Conservation (phyloP, 1,284 basidiomycete species). For the Ceratobasidium sp. region DNA sequence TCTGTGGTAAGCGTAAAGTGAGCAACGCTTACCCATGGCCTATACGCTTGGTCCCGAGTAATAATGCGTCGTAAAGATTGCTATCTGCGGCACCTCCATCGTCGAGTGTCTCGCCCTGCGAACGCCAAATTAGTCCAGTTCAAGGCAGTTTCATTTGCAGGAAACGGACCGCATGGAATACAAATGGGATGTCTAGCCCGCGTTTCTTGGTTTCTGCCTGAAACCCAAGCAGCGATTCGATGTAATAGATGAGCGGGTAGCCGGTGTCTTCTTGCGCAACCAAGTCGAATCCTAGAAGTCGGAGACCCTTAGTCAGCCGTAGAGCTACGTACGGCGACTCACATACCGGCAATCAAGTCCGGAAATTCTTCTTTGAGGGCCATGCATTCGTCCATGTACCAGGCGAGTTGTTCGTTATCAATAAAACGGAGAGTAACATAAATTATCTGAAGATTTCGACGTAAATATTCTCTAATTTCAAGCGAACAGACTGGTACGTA, state of each 20-base stretch:
- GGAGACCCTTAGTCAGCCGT: too few relatives aligned
- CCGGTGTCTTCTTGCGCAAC: slow-evolving; percentile 80
- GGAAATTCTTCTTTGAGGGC: slow-evolving; percentile 80
- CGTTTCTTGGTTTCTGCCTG: slow-evolving; percentile 68
- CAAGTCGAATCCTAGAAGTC: slow-evolving; percentile 78
- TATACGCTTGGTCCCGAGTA: slow-evolving; percentile 37
- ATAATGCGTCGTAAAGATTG: slow-evolving; percentile 39
- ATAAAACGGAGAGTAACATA: slow-evolving; percentile 75
- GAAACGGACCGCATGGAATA: slow-evolving; percentile 71
- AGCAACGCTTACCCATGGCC: slow-evolving; percentile 29
- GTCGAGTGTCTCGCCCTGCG: slow-evolving; percentile 24
- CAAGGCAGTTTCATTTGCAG: slow-evolving; percentile 56
- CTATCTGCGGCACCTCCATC: slow-evolving; percentile 23
- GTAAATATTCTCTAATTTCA: neutral
- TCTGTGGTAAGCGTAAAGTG: too few relatives aligned
- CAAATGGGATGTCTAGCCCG: slow-evolving; percentile 77
- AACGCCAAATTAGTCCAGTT: too few relatives aligned
- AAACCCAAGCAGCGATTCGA: slow-evolving; percentile 73
- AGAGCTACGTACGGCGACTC: neutral
- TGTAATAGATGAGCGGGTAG: slow-evolving; percentile 73
- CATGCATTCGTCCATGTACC: slow-evolving; percentile 81
- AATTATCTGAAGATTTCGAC: slow-evolving; percentile 66
- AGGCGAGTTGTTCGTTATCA: slow-evolving; percentile 69
- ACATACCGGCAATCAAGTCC: slow-evolving; percentile 74
- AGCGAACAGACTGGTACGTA: slow-evolving; percentile 52